Conservation (phyloP, 192 early-diverging fungal genomes). For the Mortierella claussenii region DNA sequence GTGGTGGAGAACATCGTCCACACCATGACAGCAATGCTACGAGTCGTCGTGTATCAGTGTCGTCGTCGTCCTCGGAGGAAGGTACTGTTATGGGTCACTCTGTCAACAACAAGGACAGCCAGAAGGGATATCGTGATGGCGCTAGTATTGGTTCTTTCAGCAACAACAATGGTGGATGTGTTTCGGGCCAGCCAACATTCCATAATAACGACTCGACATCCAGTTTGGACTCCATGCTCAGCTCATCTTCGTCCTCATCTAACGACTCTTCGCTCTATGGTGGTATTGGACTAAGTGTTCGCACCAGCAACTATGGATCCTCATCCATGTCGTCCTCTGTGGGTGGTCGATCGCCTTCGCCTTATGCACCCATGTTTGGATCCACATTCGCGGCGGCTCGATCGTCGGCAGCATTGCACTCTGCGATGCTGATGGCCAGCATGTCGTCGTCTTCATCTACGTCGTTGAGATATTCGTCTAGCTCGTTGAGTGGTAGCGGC, state of each 20-base stretch:
- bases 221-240: constrained; percentile 40
- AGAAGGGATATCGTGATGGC: background rate
- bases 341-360: constrained; percentile 35
- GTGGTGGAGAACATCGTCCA: too few relatives aligned
- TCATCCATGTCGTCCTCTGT: constrained; percentile 27
- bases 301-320: constrained; percentile 12
- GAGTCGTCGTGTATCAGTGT: too few relatives aligned
- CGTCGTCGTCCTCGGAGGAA: constrained; percentile 29
- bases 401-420: constrained; percentile 39
- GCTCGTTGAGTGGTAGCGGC: constrained; percentile 13
- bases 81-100: constrained; percentile 28
- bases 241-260: constrained; percentile 13
- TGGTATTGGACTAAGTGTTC: background rate
- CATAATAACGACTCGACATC: constrained; percentile 31
- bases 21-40: too few relatives aligned
- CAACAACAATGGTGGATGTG: too few relatives aligned
- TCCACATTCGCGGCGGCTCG: constrained; percentile 42
- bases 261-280: background rate
- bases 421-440: constrained; percentile 28
- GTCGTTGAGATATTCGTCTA: constrained; percentile 14
- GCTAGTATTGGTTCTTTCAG: background rate
- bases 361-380: constrained; percentile 38
- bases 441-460: constrained; percentile 24
- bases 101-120: background rate
- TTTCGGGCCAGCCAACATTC: background rate